A percentile compares a stretch with the other conserved stretches of the same genome.
phyloP scores from a whole-genome alignment of 1,284 basidiomycete genomes.

The Leccinum laetum region DNA sequence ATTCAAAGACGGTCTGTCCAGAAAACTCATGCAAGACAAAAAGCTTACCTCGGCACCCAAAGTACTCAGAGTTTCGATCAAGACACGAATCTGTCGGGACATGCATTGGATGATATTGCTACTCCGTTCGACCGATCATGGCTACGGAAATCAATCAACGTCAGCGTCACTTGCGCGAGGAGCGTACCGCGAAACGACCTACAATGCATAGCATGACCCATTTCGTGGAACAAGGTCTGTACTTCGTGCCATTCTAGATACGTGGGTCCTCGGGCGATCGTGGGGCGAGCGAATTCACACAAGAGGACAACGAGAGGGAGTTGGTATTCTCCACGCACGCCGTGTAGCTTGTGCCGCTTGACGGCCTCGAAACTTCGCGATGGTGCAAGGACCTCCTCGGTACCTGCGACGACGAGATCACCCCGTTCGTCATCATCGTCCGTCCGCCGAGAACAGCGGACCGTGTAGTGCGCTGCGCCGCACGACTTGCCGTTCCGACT shows the following conservation, averaged over 20 bases:
- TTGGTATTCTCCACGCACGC: slow-evolving; percentile 76
- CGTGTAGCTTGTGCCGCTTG: slow-evolving; percentile 56
- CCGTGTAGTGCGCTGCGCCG: slow-evolving; percentile 97
- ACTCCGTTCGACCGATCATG: slow-evolving; percentile 89
- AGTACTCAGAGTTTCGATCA: no score
- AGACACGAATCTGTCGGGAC: no score
- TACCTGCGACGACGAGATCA: slow-evolving; percentile 55
- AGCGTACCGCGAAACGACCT: slow-evolving; percentile 37
- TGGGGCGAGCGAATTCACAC: slow-evolving; percentile 83
- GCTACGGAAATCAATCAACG: slow-evolving; percentile 47
- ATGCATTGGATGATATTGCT: no score
- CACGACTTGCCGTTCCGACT: slow-evolving; percentile 83
- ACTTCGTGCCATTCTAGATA: slow-evolving; percentile 94
- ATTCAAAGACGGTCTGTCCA: no score
- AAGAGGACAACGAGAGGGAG: slow-evolving; percentile 91
- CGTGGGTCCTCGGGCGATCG: slow-evolving; percentile 62
- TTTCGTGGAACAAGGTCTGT: slow-evolving; percentile 96
- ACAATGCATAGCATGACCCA: slow-evolving; percentile 99
- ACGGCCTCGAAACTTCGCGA: slow-evolving; percentile 62
- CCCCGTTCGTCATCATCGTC: slow-evolving; percentile 85
- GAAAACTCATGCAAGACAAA: no score
- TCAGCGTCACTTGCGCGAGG: slow-evolving; percentile 14
- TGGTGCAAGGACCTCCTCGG: slow-evolving; percentile 38
- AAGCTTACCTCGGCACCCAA: no score
- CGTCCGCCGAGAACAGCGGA: slow-evolving; percentile 89